Evolutionary conservation across 345 rosid species (phyloP).

Genomic region (Syzygium jambos): DNA sequence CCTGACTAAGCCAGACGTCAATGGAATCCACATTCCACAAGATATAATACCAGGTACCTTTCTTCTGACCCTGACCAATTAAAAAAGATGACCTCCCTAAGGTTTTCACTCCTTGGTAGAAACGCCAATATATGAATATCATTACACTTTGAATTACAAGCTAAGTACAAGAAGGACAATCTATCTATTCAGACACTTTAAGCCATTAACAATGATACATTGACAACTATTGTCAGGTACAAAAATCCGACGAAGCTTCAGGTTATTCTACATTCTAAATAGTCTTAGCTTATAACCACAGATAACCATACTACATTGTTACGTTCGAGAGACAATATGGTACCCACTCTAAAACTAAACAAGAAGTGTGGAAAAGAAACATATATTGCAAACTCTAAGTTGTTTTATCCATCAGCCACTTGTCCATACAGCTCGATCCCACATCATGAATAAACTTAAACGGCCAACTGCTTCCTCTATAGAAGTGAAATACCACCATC

Average conservation of each 20-base stretch:
- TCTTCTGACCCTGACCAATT: conserved; percentile 16
- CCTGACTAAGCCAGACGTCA: conserved; percentile 10
- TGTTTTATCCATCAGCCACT: background rate
- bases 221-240: background rate
- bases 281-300: background rate
- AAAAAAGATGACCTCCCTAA: conserved; percentile 6
- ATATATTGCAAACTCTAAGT: background rate
- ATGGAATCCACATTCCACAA: conserved; percentile 6
- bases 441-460: background rate
- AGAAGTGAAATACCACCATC: background rate
- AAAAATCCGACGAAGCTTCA: background rate
- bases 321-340: background rate
- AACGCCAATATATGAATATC: background rate
- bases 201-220: background rate
- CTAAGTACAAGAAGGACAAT: background rate
- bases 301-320: background rate
- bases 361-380: background rate
- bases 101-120: conserved; percentile 2
- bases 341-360: background rate
- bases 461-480: background rate
- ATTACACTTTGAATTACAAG: background rate
- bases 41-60: conserved; percentile 14
- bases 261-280: background rate
- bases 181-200: background rate
- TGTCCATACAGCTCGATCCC: background rate